These are phyloP conservation scores for Wickerhamiella dianesei DNA, from an alignment of 805 yeast species.

Conservation along the genomic window DNA sequence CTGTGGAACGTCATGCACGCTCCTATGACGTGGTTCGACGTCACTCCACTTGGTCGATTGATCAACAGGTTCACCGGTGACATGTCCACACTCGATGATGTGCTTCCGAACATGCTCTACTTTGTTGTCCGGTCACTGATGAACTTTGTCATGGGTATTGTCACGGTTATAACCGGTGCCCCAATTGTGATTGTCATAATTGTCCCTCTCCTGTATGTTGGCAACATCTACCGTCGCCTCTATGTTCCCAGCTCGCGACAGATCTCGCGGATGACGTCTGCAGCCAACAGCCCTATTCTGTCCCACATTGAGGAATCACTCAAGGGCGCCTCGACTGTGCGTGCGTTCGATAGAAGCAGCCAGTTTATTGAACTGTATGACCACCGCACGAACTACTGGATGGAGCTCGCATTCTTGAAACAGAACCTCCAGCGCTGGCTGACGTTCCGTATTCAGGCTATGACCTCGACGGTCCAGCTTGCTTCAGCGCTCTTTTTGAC, in stretches of 20 bases:
- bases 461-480: constrained; percentile 70
- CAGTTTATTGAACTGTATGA: constrained; percentile 38
- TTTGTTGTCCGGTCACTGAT: constrained; percentile 38
- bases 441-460: constrained; percentile 70
- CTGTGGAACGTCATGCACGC: constrained; percentile 44
- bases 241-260: constrained; percentile 64
- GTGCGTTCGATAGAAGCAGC: constrained; percentile 52
- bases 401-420: constrained; percentile 47
- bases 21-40: constrained; percentile 65
- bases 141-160: constrained; percentile 41
- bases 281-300: constrained; percentile 61
- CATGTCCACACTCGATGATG: constrained; percentile 60
- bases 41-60: constrained; percentile 70
- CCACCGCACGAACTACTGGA: constrained; percentile 20
- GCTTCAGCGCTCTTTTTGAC: constrained; percentile 68
- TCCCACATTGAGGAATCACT: constrained; percentile 73
- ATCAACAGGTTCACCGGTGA: constrained; percentile 71
- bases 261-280: constrained; percentile 54
- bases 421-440: constrained; percentile 84
- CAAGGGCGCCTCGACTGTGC: constrained; percentile 59
- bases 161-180: constrained; percentile 46
- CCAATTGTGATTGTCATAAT: constrained; percentile 56
- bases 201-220: constrained; percentile 41
- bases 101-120: constrained; percentile 46
- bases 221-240: constrained; percentile 51